Evolutionary conservation across 345 rosid genomes (phyloP).

Genomic region (Gossypium rotundifolium): DNA sequence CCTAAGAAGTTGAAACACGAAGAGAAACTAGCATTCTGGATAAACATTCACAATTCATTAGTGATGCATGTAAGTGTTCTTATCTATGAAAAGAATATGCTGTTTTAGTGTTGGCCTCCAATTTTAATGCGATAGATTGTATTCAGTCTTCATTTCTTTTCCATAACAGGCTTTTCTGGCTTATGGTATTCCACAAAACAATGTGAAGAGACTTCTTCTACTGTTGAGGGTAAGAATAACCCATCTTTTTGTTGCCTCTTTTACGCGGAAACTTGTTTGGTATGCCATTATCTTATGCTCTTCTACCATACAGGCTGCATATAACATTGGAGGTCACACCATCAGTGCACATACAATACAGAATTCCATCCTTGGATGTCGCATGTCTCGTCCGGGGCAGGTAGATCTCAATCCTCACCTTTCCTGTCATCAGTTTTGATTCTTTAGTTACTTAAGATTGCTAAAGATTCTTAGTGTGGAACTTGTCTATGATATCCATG

Average conservation of each 20-base stretch:
- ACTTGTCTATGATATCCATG: no score
- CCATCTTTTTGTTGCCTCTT: not conserved
- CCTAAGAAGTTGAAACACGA: slow-evolving; percentile 69
- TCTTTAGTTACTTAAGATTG: not conserved
- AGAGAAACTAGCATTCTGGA: slow-evolving; percentile 96
- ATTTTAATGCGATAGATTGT: not conserved
- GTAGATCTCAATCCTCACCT: slow-evolving; percentile 27
- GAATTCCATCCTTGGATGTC: slow-evolving; percentile 69
- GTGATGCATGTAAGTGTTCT: slow-evolving; percentile 85
- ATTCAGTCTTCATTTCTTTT: slow-evolving; percentile 7
- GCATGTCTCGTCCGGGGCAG: slow-evolving; percentile 96
- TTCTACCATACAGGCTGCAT: slow-evolving; percentile 68
- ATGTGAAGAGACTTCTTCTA: slow-evolving; percentile 67
- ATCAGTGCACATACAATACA: slow-evolving; percentile 78
- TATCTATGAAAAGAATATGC: not conserved
- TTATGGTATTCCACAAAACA: slow-evolving; percentile 87
- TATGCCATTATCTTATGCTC: slow-evolving; percentile 9
- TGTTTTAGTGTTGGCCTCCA: not conserved
- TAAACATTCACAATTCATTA: slow-evolving; percentile 83
- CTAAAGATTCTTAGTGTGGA: not conserved
- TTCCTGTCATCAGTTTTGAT: slow-evolving; percentile 9
- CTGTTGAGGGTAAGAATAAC: slow-evolving; percentile 58
- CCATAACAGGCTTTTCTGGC: slow-evolving; percentile 72
- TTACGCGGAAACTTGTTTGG: not conserved
- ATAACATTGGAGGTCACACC: slow-evolving; percentile 88